These are phyloP conservation scores for Cordyceps farinosa DNA, from an alignment of 2,329 filamentous ascomycete genomes.

Conservation along the genomic window DNA sequence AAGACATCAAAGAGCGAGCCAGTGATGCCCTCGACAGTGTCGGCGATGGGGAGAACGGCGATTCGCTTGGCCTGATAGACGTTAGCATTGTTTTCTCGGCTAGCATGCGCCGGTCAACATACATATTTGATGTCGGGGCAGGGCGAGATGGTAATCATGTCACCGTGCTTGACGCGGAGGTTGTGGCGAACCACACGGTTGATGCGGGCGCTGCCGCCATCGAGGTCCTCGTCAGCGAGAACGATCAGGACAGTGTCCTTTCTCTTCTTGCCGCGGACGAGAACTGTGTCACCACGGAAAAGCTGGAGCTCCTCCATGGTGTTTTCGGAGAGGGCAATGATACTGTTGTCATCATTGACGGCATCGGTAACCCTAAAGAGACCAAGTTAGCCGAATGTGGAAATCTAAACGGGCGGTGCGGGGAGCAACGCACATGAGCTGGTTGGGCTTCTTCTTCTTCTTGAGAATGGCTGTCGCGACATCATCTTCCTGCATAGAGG, in stretches of 20 bases:
- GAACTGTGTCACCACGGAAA: slow-evolving; percentile 96
- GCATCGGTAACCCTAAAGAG: slow-evolving; percentile 87
- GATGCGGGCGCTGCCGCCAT: slow-evolving; percentile 94
- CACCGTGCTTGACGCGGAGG: slow-evolving; percentile 95
- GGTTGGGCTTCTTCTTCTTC: slow-evolving; percentile 99
- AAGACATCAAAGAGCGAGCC: slow-evolving; percentile 98
- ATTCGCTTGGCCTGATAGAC: slow-evolving; percentile 85
- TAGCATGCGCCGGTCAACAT: slow-evolving; percentile 38
- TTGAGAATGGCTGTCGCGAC: slow-evolving; percentile 95
- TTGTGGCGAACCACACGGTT: slow-evolving; percentile 99
- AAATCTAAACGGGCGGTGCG: neutral
- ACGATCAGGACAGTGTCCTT: slow-evolving; percentile 99
- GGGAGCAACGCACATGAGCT: slow-evolving; percentile 71
- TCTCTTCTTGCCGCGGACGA: slow-evolving; percentile 99
- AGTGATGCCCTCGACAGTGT: slow-evolving; percentile 95
- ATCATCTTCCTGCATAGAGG: slow-evolving; percentile 68
- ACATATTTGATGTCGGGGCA: slow-evolving; percentile 99
- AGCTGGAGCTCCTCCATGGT: slow-evolving; percentile 98
- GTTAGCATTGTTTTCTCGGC: slow-evolving; percentile 24
- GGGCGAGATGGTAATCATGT: slow-evolving; percentile 94
- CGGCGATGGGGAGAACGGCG: slow-evolving; percentile 94
- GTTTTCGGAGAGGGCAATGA: slow-evolving; percentile 96
- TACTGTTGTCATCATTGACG: slow-evolving; percentile 98
- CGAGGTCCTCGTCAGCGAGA: slow-evolving; percentile 92
- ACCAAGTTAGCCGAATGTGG: slow-evolving; percentile 22